A percentile compares a stretch with the other conserved stretches of the same genome.
Conservation (phyloP, 192 early-diverging fungal species). For the Backusella australiensis region DNA sequence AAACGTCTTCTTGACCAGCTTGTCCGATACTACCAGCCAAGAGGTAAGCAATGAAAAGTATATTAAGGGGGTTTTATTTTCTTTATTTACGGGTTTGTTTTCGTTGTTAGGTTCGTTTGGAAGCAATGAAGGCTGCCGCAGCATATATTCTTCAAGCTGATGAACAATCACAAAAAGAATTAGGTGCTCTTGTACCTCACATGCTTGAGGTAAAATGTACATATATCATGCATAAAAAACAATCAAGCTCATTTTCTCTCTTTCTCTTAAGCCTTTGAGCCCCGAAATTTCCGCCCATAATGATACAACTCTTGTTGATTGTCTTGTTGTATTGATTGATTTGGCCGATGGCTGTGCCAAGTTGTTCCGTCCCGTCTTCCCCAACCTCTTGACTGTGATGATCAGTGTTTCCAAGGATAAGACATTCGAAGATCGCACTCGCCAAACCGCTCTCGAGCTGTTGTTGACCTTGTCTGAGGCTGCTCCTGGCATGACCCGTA, state of each 20-base stretch:
- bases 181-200: constrained; percentile 71
- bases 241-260: constrained; percentile 5
- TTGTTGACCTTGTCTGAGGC: constrained; percentile 89
- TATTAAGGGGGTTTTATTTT: neutral
- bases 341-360: constrained; percentile 83
- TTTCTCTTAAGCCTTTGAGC: constrained; percentile 51
- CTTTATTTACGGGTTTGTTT: neutral
- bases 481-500: constrained; percentile 87
- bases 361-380: constrained; percentile 78
- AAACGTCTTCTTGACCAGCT: constrained; percentile 68
- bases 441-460: constrained; percentile 90
- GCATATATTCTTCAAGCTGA: constrained; percentile 74
- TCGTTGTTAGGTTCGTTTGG: constrained; percentile 62
- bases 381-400: constrained; percentile 72
- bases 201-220: constrained; percentile 67
- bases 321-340: constrained; percentile 79
- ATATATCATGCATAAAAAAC: neutral
- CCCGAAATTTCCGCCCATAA: constrained; percentile 68
- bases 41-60: constrained; percentile 14
- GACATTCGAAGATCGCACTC: constrained; percentile 77
- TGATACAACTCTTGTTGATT: constrained; percentile 69
- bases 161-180: constrained; percentile 49
- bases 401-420: constrained; percentile 76
- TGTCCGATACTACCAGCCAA: constrained; percentile 66
- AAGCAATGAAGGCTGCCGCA: constrained; percentile 72